Evolutionary conservation across 2,329 filamentous ascomycete species (phyloP), one percentile per base, ranked within the genome.

Genomic region (Fusarium sp.): DNA sequence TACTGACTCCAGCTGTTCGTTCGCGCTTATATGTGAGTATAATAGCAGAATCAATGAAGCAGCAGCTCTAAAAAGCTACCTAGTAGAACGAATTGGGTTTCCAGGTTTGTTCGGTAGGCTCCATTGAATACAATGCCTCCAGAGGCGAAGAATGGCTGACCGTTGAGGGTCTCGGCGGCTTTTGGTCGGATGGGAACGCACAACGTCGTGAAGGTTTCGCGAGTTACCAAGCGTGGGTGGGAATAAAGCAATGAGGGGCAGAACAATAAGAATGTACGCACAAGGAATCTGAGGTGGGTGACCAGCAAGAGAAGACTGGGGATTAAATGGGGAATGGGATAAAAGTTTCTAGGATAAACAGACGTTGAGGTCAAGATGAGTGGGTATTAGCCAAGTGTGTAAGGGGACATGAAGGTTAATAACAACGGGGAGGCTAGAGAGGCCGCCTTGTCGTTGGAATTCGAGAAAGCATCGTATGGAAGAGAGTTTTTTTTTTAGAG

Each of bases 401-500:
- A 63, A 49, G 53, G 50, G 47, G 40, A 49, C 53, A 50, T 49
- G 44, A 48, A 47, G 35, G 33, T 65, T 62, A 62, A 69, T 64
- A 74, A 60, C 41, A 54, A 58, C 56, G 43, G 40, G 58, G 63
- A 58, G 56, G 60, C 65, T 74, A 68, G 50, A 65, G 54, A 56
- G 57, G 61, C 59, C 65, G 62, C 63, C 59, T 61, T 71, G 63
- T 41, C 67, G 62, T 67, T 61, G 63, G 56, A 48, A 62, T 62
- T 46, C 47, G 56, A 58, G 51, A 67, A 67, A 52, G 48, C 72
- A 73, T 73, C 68, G 61, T 67, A 61, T 55, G 47, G 60, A 55
- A 59, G 68, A 73, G 72, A 63, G 60, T 67, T 67, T 74, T 74
- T 74, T 74, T 72, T 72, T 68, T 28, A 65, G 60, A 66, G 58